phyloP scores from a whole-genome alignment of 2,329 filamentous ascomycete genomes.

The Sclerotinia sclerotiorum region DNA sequence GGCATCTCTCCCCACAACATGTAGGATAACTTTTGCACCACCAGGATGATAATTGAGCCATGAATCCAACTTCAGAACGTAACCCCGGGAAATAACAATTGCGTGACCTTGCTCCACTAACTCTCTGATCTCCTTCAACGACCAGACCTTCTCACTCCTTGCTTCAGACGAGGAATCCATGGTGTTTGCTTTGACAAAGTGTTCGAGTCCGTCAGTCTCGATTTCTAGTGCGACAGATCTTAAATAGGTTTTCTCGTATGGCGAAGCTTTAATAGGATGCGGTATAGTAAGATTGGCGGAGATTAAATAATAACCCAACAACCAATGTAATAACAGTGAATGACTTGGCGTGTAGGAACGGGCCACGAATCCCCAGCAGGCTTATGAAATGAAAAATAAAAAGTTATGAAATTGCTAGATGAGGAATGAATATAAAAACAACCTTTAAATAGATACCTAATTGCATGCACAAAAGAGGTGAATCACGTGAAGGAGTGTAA shows the following conservation, averaged over 20 bases:
- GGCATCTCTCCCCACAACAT: constrained; percentile 92
- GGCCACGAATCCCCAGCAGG: background rate
- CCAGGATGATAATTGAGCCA: constrained; percentile 92
- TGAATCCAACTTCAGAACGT: constrained; percentile 79
- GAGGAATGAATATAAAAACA: constrained; percentile 2
- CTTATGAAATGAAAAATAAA: background rate
- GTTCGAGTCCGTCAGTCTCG: background rate
- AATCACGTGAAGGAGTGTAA: background rate
- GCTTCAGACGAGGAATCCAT: constrained; percentile 15
- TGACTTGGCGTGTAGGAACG: constrained; percentile 7
- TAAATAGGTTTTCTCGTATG: background rate
- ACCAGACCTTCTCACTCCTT: constrained; percentile 9
- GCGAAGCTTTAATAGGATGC: background rate
- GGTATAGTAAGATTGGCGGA: constrained; percentile 14
- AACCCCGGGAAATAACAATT: constrained; percentile 12
- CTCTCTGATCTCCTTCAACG: constrained; percentile 18
- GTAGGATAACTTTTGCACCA: constrained; percentile 83
- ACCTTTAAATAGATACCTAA: too few relatives aligned
- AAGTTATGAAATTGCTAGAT: background rate
- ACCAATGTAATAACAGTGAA: constrained; percentile 5
- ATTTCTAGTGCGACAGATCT: constrained; percentile 3
- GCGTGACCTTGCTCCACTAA: constrained; percentile 18
- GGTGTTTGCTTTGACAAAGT: constrained; percentile 15
- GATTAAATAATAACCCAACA: background rate
- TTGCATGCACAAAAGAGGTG: background rate